A percentile compares a stretch with the other conserved stretches of the same genome.
These are phyloP conservation scores for Magnusiomyces suaveolens DNA, from an alignment of 1,139 yeast species.

Conservation along the genomic window DNA sequence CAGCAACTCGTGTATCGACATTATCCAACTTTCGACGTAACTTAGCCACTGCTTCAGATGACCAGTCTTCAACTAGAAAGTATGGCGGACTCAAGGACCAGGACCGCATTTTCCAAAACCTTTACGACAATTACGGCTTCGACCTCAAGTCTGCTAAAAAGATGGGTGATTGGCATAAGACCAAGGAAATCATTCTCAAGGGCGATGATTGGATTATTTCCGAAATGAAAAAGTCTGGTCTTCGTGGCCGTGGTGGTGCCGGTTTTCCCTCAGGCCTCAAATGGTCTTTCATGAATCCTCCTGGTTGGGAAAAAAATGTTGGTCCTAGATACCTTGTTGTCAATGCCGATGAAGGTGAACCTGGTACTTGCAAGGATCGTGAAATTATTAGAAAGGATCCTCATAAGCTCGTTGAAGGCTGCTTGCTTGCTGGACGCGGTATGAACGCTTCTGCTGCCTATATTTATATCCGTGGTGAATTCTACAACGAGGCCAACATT, in stretches of 20 bases:
- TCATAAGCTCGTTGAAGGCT: conserved; percentile 80
- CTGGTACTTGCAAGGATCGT: conserved; percentile 86
- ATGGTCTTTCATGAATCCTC: conserved; percentile 92
- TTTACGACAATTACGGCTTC: conserved; percentile 63
- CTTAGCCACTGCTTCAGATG: conserved; percentile 28
- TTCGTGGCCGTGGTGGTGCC: conserved; percentile 90
- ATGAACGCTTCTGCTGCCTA: conserved; percentile 92
- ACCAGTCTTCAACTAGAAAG: conserved; percentile 35
- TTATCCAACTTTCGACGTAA: conserved; percentile 7
- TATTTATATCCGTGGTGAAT: conserved; percentile 82
- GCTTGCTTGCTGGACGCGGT: conserved; percentile 77
- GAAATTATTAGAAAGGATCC: conserved; percentile 86
- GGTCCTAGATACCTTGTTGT: conserved; percentile 83
- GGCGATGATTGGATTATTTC: conserved; percentile 85
- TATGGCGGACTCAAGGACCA: conserved; percentile 73
- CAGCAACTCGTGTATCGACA: conserved; percentile 8
- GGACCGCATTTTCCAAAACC: conserved; percentile 78
- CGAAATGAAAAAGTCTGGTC: conserved; percentile 73
- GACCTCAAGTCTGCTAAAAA: conserved; percentile 64
- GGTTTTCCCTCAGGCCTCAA: conserved; percentile 86
- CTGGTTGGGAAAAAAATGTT: conserved; percentile 80
- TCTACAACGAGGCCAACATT: conserved; percentile 63
- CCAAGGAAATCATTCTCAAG: conserved; percentile 70
- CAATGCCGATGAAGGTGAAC: conserved; percentile 91
- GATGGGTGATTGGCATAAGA: conserved; percentile 87